Base-by-base conservation (phyloP, 306 rosid species). In the Phaseolus lunatus region DNA sequence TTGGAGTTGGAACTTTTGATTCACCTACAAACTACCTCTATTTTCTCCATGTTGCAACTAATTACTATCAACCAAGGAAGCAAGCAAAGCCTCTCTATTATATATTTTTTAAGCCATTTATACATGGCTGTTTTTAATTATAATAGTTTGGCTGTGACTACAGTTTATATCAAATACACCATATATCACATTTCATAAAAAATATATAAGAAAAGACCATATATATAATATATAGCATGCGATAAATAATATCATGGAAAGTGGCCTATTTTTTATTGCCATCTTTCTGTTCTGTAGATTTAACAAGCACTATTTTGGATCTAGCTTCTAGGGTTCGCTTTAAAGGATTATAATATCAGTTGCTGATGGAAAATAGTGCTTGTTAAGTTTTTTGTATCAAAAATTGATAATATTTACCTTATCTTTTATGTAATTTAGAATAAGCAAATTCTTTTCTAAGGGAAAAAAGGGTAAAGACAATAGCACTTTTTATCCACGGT, bases 1-100 rank as follows among this genome's bases (percentile, higher is more conserved):
- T 78, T 82, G 86, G 85, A 80, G 80, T 78, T 90, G 96, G 96
- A 88, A 87, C 84, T 90, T 90, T 72, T 81, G 84, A 76, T 31
- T 62, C 54, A 22, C 58, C 19, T 15, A 27, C 35, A n/a, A 1
- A 2, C 44, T 43, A 43, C 14, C 14, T 37, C 41, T 37, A 5
- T 6, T 33, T 4, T 33, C 39, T 6, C 39, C 8, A 33, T 37
- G 9, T 48, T 48, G n/a, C 20, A 48, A 48, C 45, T 2, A 11
- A 41, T 7, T 9, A 37, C 43, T 10, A 39, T 2, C 44, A 8
- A 9, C 7, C 35, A 31, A 31, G 5, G 35, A 5, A 31, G n/a
- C 6, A 37, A 37, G 22, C 67, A 57, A 54, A 49, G 49, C 59
- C 35, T 45, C 22, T 29, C 53, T 11, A 2, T 50, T 5, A 39